These are phyloP conservation scores for Withania somnifera DNA, from an alignment of 305 asterid genomes.

Conservation along the genomic window DNA sequence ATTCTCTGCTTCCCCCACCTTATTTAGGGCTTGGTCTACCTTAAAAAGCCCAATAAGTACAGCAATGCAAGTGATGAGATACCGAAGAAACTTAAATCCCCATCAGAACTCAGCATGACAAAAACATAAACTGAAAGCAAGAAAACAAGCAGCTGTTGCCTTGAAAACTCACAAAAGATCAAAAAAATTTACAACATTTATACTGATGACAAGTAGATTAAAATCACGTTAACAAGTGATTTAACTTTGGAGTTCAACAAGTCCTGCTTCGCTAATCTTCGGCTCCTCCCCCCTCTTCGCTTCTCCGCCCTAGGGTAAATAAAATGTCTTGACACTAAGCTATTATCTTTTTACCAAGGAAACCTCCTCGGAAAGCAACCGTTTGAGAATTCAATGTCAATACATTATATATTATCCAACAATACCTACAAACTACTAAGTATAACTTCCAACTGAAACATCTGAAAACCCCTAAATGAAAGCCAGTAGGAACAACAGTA, in stretches of 20 bases:
- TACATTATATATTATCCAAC: background rate
- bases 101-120: background rate
- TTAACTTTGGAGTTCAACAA: background rate
- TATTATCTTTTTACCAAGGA: background rate
- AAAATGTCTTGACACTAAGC: background rate
- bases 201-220: background rate
- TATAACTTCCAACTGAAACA: background rate
- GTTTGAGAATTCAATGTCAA: background rate
- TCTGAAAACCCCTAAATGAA: background rate
- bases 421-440: background rate
- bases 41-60: too few relatives aligned
- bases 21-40: too few relatives aligned
- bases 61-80: background rate
- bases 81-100: background rate
- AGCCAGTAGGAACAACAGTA: background rate
- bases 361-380: background rate
- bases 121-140: background rate
- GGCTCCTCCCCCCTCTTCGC: background rate
- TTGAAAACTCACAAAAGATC: background rate
- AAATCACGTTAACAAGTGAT: background rate
- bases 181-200: background rate
- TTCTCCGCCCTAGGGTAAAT: background rate
- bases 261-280: background rate
- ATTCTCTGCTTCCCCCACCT: too few relatives aligned
- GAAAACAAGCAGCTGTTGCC: background rate